Evolutionary conservation across 441 rosid genomes (phyloP).

Genomic region (Arabidopsis hybrid): DNA sequence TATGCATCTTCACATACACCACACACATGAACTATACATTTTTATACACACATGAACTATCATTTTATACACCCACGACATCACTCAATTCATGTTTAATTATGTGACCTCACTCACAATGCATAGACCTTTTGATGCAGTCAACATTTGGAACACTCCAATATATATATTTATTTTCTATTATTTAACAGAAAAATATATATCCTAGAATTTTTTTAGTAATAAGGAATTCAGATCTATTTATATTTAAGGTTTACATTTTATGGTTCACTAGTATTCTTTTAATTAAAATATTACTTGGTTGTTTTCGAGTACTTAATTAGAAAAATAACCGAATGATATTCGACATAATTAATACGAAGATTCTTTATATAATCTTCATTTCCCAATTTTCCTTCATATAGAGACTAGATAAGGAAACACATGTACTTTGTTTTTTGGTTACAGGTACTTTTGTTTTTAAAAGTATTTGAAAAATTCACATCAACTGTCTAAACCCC

Average conservation of each 20-base stretch:
- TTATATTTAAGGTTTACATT: too few relatives aligned
- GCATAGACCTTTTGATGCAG: conserved; percentile 17
- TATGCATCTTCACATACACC: conserved; percentile 10
- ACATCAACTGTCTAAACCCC: conserved; percentile 31
- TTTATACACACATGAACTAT: neutral
- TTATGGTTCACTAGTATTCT: too few relatives aligned
- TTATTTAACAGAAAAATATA: too few relatives aligned
- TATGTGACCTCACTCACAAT: conserved; percentile 17
- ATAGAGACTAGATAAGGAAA: conserved; percentile 17
- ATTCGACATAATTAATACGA: too few relatives aligned
- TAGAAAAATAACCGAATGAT: too few relatives aligned
- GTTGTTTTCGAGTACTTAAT: too few relatives aligned
- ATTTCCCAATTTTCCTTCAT: neutral
- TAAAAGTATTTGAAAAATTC: neutral
- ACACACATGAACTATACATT: conserved; percentile 7
- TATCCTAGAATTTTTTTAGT: too few relatives aligned
- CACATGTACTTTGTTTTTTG: conserved; percentile 7
- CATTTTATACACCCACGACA: neutral
- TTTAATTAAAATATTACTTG: too few relatives aligned
- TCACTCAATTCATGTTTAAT: neutral
- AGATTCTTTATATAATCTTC: too few relatives aligned
- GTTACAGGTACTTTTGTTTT: neutral
- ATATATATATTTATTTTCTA: neutral
- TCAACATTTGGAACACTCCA: conserved; percentile 4
- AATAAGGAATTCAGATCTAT: too few relatives aligned